Evolutionary conservation across 176 grass and related monocot species (phyloP), one percentile per base, ranked within the genome.

Genomic region (Areca catechu): DNA sequence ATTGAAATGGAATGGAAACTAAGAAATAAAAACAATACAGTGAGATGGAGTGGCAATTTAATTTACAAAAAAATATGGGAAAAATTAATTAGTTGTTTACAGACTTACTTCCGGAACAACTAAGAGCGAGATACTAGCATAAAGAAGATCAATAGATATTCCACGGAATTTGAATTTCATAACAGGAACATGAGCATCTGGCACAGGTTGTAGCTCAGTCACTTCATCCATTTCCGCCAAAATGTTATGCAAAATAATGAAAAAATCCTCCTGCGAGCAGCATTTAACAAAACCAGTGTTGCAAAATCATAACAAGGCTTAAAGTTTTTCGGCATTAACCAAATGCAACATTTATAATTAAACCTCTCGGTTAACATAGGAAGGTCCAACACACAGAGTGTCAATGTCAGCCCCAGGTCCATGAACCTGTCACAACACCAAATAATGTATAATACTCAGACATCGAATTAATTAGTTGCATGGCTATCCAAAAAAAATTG

Each of bases 131-230:
- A 97, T 88, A 50, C 94, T 98, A 25, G 94, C 88, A 83, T 98
- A 98, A 71, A 98, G 88, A 70, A 98, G 88, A 24, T 98, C 94
- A 55, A 98, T 93, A 16, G 94, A 92, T 78, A 99, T 99, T 79
- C 94, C 88, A 51, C 61, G 74, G 60, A 93, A 89, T 64, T 99
- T 99, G 48, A 99, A 93, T 80, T 79, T 99, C 88, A 99, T 85
- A 62, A 99, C 88, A 68, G 94, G 94, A 58, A 99, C 94, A 85
- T 99, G 87, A 22, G 94, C 87, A 71, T 89, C 88, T 60, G 94
- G 87, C 48, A 99, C 84, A 67, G 94, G 88, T 57, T 99, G 88
- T 16, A 99, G 58, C 68, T 99, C 81, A 28, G 81, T 78, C n/a
- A 99, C 84, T 62, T 93, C 84, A 50, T 83, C 84, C 15, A 73